Evolutionary conservation across 345 rosid genomes (phyloP).

Genomic region (Moricandia arvensis): DNA sequence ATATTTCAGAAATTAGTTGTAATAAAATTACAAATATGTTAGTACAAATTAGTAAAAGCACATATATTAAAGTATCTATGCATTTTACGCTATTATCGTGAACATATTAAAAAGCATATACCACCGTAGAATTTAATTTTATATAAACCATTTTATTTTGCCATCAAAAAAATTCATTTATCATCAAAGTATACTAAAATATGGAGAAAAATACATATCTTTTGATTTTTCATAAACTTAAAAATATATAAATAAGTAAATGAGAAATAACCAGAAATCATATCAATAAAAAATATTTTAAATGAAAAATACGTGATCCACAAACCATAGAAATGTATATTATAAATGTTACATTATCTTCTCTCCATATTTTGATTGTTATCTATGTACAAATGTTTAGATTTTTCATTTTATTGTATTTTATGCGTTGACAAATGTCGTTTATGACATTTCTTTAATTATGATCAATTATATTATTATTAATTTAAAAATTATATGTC

Average conservation of each 20-base stretch:
- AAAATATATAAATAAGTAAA: too few species aligned
- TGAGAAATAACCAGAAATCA: background rate
- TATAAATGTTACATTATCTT: too few species aligned
- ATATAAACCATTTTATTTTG: background rate
- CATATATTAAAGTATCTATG: background rate
- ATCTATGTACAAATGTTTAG: too few species aligned
- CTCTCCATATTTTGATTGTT: too few species aligned
- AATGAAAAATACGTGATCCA: background rate
- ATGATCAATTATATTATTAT: too few species aligned
- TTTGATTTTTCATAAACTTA: too few species aligned
- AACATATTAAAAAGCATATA: background rate
- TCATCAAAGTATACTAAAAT: background rate
- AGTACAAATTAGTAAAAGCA: background rate
- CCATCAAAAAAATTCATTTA: background rate
- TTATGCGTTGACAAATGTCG: too few species aligned
- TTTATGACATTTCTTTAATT: too few species aligned
- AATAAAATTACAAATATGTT: background rate
- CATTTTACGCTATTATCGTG: background rate
- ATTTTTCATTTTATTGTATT: too few species aligned
- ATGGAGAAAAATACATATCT: background rate
- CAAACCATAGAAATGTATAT: too few species aligned
- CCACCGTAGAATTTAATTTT: background rate
- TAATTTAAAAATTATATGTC: too few species aligned
- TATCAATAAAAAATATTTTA: background rate
- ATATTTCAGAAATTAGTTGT: too few species aligned